phyloP scores from a whole-genome alignment of 1,139 yeast species.

The Geotrichum klebahnii region DNA sequence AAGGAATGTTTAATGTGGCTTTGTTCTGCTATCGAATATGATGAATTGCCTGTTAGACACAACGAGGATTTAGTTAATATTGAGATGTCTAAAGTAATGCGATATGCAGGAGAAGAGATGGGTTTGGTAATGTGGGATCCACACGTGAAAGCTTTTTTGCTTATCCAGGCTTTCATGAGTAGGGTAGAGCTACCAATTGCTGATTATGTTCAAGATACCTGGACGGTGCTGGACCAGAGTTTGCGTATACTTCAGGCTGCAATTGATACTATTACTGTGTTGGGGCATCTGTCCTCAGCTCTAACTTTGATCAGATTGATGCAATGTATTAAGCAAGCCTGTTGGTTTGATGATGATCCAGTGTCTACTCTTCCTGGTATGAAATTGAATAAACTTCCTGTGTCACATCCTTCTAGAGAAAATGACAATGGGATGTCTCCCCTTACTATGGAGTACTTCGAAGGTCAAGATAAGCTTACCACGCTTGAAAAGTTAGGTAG shows the following conservation, averaged over 20 bases:
- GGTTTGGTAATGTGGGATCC: slow-evolving; percentile 87
- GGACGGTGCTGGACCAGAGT: slow-evolving; percentile 88
- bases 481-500: slow-evolving; percentile 24
- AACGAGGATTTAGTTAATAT: slow-evolving; percentile 90
- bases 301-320: slow-evolving; percentile 60
- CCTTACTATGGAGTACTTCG: slow-evolving; percentile 18
- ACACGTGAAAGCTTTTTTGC: slow-evolving; percentile 81
- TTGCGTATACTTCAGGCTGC: slow-evolving; percentile 90
- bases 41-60: slow-evolving; percentile 89
- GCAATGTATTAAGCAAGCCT: slow-evolving; percentile 86
- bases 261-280: slow-evolving; percentile 83
- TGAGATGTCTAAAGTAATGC: slow-evolving; percentile 78
- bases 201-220: slow-evolving; percentile 90
- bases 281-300: slow-evolving; percentile 65
- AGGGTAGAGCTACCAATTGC: slow-evolving; percentile 87
- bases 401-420: slow-evolving; percentile 30
- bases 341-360: slow-evolving; percentile 79
- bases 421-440: slow-evolving; percentile 30
- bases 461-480: slow-evolving; percentile 11
- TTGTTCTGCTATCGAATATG: slow-evolving; percentile 81
- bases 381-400: slow-evolving; percentile 31
- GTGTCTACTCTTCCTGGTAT: slow-evolving; percentile 70
- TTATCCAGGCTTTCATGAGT: slow-evolving; percentile 82
- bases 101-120: slow-evolving; percentile 56
- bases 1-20: slow-evolving; percentile 68